A percentile compares a stretch with the other conserved stretches of the same genome.
Evolutionary conservation across 257 asterid species (phyloP).

Genomic region (Solanum paucissectum): DNA sequence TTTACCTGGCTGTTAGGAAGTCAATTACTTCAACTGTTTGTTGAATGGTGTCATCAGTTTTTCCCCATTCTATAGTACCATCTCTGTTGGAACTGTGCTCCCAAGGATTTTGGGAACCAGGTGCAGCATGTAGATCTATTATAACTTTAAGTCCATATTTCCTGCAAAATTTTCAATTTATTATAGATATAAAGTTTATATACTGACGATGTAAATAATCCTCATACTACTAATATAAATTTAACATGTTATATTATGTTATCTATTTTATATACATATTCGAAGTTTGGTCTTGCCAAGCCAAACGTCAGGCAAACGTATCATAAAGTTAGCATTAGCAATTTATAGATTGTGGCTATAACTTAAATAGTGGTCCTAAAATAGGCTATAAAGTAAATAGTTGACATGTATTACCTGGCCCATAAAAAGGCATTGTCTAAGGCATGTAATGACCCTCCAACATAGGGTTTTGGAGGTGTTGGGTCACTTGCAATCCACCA

Average conservation of each 20-base stretch:
- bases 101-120: slow-evolving; percentile 65
- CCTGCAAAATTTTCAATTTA: slow-evolving; percentile 18
- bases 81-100: slow-evolving; percentile 67
- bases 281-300: background rate
- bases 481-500: slow-evolving; percentile 78
- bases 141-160: slow-evolving; percentile 53
- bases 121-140: slow-evolving; percentile 68
- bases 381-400: background rate
- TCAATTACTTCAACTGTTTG: slow-evolving; percentile 41
- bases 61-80: slow-evolving; percentile 71
- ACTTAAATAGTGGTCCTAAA: background rate
- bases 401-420: slow-evolving; percentile 31
- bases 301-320: background rate
- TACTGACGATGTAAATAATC: background rate
- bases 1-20: slow-evolving; percentile 37
- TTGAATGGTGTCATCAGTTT: slow-evolving; percentile 32
- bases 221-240: background rate
- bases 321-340: no score
- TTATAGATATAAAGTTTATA: background rate
- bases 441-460: slow-evolving; percentile 51
- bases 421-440: slow-evolving; percentile 64
- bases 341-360: background rate
- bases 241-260: background rate
- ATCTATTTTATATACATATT: background rate
- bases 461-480: slow-evolving; percentile 56